Percentiles rank a stretch among this genome's conserved stretches.
phyloP scores from a whole-genome alignment of 495 filamentous ascomycete genomes.

The Aspergillus indologenus region DNA sequence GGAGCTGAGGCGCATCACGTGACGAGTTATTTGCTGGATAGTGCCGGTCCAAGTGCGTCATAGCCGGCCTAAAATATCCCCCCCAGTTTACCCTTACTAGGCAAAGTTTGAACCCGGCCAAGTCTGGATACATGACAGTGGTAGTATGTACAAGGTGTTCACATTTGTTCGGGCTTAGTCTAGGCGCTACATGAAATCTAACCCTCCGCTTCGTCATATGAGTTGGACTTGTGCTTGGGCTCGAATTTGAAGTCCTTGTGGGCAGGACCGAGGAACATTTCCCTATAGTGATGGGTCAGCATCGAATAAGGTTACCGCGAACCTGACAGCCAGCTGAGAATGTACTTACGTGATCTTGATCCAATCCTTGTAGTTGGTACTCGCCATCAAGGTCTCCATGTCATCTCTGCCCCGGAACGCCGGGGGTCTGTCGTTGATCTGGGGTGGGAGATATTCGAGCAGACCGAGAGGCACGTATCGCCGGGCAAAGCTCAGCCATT shows the following conservation, averaged over 20 bases:
- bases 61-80: too few species aligned
- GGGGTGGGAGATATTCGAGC: constrained; percentile 81
- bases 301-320: not conserved
- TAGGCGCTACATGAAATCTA: constrained; percentile 26
- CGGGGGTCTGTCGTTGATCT: constrained; percentile 82
- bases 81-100: too few species aligned
- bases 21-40: constrained; percentile 7
- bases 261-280: constrained; percentile 95
- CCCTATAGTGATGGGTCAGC: constrained; percentile 48
- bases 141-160: constrained; percentile 9
- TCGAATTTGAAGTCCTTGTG: constrained; percentile 89
- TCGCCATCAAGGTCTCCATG: constrained; percentile 84
- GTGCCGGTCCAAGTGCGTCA: not conserved
- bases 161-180: constrained; percentile 10
- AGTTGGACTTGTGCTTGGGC: constrained; percentile 97
- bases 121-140: not conserved
- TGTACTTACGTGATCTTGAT: constrained; percentile 87
- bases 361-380: constrained; percentile 92
- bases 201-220: constrained; percentile 66
- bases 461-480: constrained; percentile 89
- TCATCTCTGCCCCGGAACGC: constrained; percentile 80
- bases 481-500: constrained; percentile 90
- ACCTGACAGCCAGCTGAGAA: not conserved
- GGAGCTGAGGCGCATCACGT: constrained; percentile 22
- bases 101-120: not conserved